Conservation (phyloP, 2,329 filamentous ascomycete species). For the Apiospora pterosperma region DNA sequence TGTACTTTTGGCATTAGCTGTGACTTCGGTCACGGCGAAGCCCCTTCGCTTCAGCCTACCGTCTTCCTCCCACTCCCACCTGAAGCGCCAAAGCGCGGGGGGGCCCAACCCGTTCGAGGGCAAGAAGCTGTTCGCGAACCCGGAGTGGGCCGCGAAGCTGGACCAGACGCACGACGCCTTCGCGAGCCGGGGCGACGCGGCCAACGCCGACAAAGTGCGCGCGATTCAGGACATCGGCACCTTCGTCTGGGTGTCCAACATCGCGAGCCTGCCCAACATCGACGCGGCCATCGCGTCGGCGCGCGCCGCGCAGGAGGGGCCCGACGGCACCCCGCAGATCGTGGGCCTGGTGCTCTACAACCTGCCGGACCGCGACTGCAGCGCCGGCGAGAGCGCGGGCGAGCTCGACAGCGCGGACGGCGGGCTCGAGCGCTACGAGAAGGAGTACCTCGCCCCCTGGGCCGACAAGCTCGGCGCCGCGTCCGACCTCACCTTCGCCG, state of each 20-base stretch:
- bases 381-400: constrained; percentile 56
- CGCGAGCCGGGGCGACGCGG: constrained; percentile 28
- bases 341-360: constrained; percentile 54
- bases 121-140: constrained; percentile 44
- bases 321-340: constrained; percentile 26
- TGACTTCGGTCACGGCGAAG: background rate
- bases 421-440: constrained; percentile 50
- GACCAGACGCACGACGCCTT: constrained; percentile 35
- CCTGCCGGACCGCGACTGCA: constrained; percentile 57
- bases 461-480: constrained; percentile 40
- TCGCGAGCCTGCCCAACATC: constrained; percentile 41
- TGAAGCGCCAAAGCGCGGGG: background rate
- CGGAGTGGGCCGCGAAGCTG: constrained; percentile 38
- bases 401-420: constrained; percentile 44
- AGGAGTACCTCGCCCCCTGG: constrained; percentile 46
- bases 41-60: background rate
- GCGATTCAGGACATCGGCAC: constrained; percentile 37
- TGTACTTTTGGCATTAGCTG: background rate
- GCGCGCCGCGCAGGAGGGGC: constrained; percentile 29
- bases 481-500: constrained; percentile 41
- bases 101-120: constrained; percentile 42
- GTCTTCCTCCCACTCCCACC: background rate
- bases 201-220: constrained; percentile 34
- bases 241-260: constrained; percentile 40
- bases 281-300: constrained; percentile 45